phyloP scores from a whole-genome alignment of 805 yeast genomes.

The Yarrowia sp. region DNA sequence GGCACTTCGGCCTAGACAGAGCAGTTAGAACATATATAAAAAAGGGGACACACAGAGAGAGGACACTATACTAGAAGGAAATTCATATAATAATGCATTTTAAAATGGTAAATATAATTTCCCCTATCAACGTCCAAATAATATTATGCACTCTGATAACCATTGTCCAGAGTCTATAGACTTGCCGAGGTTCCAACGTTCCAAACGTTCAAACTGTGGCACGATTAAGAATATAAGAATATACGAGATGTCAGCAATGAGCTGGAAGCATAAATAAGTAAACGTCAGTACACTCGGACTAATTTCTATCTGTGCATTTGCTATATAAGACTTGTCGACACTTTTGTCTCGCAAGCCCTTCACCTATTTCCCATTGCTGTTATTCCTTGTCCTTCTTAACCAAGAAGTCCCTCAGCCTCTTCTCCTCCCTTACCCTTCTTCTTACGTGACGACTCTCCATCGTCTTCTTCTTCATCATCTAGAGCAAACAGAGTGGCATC shows the following conservation, averaged over 20 bases:
- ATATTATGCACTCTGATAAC: neutral
- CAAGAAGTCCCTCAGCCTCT: constrained; percentile 10
- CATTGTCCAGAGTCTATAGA: neutral
- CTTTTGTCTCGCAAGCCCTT: neutral
- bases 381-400: neutral
- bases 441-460: constrained; percentile 5
- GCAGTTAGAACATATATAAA: no score
- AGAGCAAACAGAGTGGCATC: constrained; percentile 24
- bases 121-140: neutral
- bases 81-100: neutral
- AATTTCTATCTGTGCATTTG: neutral
- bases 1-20: no score
- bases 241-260: no score
- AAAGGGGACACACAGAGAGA: neutral
- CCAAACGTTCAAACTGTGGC: no score
- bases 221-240: no score
- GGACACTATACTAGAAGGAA: neutral
- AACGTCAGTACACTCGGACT: no score
- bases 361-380: neutral
- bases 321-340: neutral
- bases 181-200: no score
- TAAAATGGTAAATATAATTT: no score
- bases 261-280: no score
- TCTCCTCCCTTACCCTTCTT: constrained; percentile 14
- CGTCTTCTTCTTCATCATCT: constrained; percentile 20